These are phyloP conservation scores for Aureobasidium musti DNA, from an alignment of 2,329 filamentous ascomycete genomes.

Conservation along the genomic window DNA sequence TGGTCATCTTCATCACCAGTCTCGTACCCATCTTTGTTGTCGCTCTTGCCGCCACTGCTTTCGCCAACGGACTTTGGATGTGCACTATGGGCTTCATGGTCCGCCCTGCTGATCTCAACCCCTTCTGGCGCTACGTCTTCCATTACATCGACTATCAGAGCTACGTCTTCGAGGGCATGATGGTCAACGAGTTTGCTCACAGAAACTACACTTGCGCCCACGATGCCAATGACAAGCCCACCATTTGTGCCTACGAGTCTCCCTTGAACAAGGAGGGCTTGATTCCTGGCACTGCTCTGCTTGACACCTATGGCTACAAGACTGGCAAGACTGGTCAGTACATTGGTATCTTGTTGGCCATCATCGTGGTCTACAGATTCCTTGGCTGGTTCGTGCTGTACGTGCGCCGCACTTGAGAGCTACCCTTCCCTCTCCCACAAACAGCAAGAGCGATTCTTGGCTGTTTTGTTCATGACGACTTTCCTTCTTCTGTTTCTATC, in stretches of 20 bases:
- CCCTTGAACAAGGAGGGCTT: constrained; percentile 64
- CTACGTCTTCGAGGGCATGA: constrained; percentile 90
- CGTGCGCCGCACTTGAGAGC: constrained; percentile 37
- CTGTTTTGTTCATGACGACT: constrained; percentile 18
- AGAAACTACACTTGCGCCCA: constrained; percentile 67
- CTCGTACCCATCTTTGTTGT: constrained; percentile 80
- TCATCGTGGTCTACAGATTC: constrained; percentile 71
- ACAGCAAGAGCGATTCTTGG: neutral
- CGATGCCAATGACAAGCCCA: constrained; percentile 59
- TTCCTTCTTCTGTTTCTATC: constrained; percentile 6
- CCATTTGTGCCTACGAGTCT: constrained; percentile 71
- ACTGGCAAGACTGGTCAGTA: constrained; percentile 65
- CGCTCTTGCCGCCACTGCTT: constrained; percentile 74
- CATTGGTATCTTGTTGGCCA: constrained; percentile 75
- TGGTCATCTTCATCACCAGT: constrained; percentile 74
- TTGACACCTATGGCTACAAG: constrained; percentile 69
- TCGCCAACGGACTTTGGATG: constrained; percentile 91
- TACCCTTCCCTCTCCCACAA: too few relatives aligned
- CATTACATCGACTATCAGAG: constrained; percentile 86
- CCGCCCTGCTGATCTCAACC: constrained; percentile 68
- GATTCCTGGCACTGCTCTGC: constrained; percentile 70
- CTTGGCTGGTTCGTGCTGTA: constrained; percentile 66
- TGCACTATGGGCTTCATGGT: constrained; percentile 81
- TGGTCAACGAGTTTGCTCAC: constrained; percentile 79
- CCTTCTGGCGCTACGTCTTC: constrained; percentile 84